A percentile compares a stretch with the other conserved stretches of the same genome.
These are phyloP conservation scores for Parastagonospora avenae DNA, from an alignment of 2,329 filamentous ascomycete species.

Conservation along the genomic window DNA sequence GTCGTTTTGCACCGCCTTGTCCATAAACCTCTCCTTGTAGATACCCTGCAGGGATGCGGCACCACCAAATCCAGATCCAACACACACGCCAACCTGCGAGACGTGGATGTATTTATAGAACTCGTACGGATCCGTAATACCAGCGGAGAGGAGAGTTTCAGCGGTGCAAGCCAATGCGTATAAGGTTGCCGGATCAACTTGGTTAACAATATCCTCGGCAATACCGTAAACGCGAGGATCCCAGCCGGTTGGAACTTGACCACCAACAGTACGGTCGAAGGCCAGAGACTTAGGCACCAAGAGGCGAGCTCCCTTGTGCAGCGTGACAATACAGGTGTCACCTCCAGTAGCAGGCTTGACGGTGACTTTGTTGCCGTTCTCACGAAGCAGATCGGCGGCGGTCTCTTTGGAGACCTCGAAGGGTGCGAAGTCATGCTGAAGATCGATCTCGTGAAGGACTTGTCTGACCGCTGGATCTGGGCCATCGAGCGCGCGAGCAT, in stretches of 20 bases:
- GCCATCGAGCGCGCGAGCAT: slow-evolving; percentile 93
- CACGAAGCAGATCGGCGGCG: slow-evolving; percentile 93
- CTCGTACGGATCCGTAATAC: slow-evolving; percentile 98
- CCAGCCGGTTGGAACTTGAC: slow-evolving; percentile 97
- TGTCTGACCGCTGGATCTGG: slow-evolving; percentile 99
- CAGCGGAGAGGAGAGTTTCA: slow-evolving; percentile 85
- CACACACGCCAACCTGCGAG: slow-evolving; percentile 96
- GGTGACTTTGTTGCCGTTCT: slow-evolving; percentile 82
- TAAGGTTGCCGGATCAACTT: slow-evolving; percentile 94
- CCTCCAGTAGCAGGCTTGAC: slow-evolving; percentile 95
- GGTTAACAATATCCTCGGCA: slow-evolving; percentile 94
- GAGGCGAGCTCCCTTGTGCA: slow-evolving; percentile 93
- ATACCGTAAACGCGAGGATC: slow-evolving; percentile 95
- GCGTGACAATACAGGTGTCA: slow-evolving; percentile 87
- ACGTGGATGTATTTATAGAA: slow-evolving; percentile 99
- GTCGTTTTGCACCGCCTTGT: slow-evolving; percentile 97
- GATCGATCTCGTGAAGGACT: slow-evolving; percentile 94
- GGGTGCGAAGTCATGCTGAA: slow-evolving; percentile 94
- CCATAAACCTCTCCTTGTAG: slow-evolving; percentile 96
- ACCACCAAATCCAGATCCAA: slow-evolving; percentile 98
- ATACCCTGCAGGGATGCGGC: slow-evolving; percentile 89
- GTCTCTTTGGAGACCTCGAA: slow-evolving; percentile 98
- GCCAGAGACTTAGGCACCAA: slow-evolving; percentile 96
- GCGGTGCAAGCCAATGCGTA: slow-evolving; percentile 93
- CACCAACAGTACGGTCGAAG: slow-evolving; percentile 96